A percentile compares a stretch with the other conserved stretches of the same genome.
Evolutionary conservation across 805 yeast genomes (phyloP).

Genomic region (Schwanniomyces occidentalis): DNA sequence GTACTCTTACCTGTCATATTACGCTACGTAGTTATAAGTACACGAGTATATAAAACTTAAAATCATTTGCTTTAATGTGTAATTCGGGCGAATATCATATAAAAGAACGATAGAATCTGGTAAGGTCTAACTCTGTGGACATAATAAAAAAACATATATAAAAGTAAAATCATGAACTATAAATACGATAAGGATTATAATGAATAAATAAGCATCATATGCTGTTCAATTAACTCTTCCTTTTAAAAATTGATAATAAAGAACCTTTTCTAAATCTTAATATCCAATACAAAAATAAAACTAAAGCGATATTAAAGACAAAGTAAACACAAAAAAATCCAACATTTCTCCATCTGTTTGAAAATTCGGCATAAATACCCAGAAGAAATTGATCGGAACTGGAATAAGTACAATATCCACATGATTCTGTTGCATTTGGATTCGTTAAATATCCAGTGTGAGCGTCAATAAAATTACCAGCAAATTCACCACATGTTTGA

Average conservation of each 20-base stretch:
- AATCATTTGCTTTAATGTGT: no score
- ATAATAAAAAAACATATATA: no score
- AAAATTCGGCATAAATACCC: constrained; percentile 43
- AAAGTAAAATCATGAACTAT: no score
- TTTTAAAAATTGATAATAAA: constrained; percentile 8
- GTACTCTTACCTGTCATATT: no score
- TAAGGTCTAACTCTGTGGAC: no score
- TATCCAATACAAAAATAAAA: constrained; percentile 36
- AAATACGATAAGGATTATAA: no score
- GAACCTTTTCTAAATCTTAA: constrained; percentile 18
- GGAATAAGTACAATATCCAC: constrained; percentile 50
- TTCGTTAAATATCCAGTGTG: constrained; percentile 59
- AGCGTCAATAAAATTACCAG: constrained; percentile 39
- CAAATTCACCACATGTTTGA: constrained; percentile 61
- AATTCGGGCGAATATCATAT: no score
- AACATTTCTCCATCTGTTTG: constrained; percentile 63
- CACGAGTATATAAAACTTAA: no score
- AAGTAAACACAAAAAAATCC: constrained; percentile 63
- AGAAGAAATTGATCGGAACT: constrained; percentile 50
- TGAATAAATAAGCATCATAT: no score
- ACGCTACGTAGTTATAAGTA: no score
- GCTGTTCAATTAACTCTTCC: no score
- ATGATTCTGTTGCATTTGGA: constrained; percentile 47
- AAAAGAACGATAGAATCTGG: no score
- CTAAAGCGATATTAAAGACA: constrained; percentile 48